Evolutionary conservation across 192 early-diverging fungal genomes (phyloP).

Genomic region (Backusella westeae): DNA sequence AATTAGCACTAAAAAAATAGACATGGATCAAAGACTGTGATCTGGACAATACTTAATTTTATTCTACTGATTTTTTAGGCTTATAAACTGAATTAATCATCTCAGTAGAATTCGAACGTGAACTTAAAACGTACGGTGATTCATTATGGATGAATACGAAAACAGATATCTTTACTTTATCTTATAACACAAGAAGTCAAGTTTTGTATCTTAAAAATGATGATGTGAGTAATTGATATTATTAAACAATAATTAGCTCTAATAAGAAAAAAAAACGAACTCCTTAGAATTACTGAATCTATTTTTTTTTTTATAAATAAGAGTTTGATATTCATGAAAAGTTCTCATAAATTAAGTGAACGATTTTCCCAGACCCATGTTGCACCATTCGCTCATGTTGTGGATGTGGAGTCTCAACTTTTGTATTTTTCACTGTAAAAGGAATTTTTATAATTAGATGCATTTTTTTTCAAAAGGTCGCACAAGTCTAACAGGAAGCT

Average conservation of each 20-base stretch:
- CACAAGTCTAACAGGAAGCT: not conserved
- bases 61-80: not conserved
- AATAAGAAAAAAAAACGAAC: not conserved
- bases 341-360: not conserved
- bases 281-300: not conserved
- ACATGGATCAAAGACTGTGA: not conserved
- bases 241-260: not conserved
- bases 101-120: not conserved
- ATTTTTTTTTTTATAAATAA: not conserved
- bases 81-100: not conserved
- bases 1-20: not conserved
- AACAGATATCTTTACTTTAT: too few species aligned
- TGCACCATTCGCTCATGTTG: not conserved
- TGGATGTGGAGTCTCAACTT: not conserved
- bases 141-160: too few species aligned
- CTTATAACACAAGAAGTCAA: too few species aligned
- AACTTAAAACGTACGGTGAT: too few species aligned
- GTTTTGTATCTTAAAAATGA: too few species aligned
- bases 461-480: not conserved
- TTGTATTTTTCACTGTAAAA: not conserved
- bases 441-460: slow-evolving; percentile 1
- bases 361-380: not conserved
- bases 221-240: not conserved
- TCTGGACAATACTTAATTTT: not conserved
- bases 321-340: not conserved